Base-by-base conservation (phyloP, 805 yeast species). In the Teunomyces funiuensis region DNA sequence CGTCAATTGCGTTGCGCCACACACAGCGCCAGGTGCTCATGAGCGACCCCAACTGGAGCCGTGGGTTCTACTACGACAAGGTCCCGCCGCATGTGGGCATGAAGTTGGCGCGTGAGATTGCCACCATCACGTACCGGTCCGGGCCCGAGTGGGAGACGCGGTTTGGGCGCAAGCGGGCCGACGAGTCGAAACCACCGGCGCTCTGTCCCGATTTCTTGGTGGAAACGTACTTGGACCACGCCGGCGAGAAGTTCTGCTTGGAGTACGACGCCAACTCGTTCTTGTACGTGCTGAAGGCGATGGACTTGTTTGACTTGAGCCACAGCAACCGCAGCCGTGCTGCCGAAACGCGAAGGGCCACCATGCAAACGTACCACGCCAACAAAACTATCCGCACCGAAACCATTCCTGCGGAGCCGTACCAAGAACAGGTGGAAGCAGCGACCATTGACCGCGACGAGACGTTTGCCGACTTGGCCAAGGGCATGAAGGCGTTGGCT, bases 101-200 rank as follows among this genome's bases (percentile, higher is more conserved):
- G 97, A 90, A 90, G 58, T 73, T 90, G 27, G 91, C 97, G 1
- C 74, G 97, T 48, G 96, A 88, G 61, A 88, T 90, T 37, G 97
- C 97, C 23, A 90, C 97, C 0, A 87, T 90, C 41, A 88, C 97
- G 0, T 90, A 90, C 61, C 73, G 97, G 51, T 87, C 96, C 1
- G 97, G 97, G 2, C 97, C 97, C 1, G 97, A 90, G 63, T 90
- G 97, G 97, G 97, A 90, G 61, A 79, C 82, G 46, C 69, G 97
- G 45, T 90, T 90, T 60, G 96, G 96, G 3, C 79, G 95, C 42
- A 88, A 85, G 52, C 72, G 97, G 45, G 84, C 95, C 0, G 89
- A 88, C 57, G 91, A 88, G 14, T 67, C 80, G 1, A 73, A 71
- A 46, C 77, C 84, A 10, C 96, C 97, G 2, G 96, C 96, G 0